A percentile compares a stretch with the other conserved stretches of the same genome.
Evolutionary conservation across 139 green algal genomes (phyloP).

Genomic region (Asterochloris sp.): DNA sequence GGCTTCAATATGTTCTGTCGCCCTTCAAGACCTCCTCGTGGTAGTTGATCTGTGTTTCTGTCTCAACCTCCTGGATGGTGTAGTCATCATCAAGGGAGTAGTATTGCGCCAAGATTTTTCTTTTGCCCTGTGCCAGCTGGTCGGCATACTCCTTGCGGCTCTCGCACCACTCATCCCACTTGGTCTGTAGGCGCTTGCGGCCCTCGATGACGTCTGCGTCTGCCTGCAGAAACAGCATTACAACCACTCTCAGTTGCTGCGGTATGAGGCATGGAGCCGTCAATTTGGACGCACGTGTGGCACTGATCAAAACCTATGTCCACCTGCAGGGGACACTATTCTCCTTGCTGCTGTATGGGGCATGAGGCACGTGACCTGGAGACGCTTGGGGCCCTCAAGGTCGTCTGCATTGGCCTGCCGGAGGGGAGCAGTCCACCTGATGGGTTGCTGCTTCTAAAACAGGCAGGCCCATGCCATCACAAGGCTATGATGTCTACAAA

Average conservation of each 20-base stretch:
- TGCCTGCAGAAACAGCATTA: background rate
- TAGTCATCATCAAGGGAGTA: slow-evolving; percentile 4
- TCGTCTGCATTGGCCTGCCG: too few species aligned
- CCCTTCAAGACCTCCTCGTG: slow-evolving; percentile 11
- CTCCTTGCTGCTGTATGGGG: too few species aligned
- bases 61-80: slow-evolving; percentile 15
- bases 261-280: too few species aligned
- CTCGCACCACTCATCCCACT: slow-evolving; percentile 19
- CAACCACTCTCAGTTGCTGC: background rate
- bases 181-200: slow-evolving; percentile 13
- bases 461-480: too few species aligned
- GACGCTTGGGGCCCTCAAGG: too few species aligned
- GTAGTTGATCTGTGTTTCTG: slow-evolving; percentile 14
- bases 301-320: too few species aligned
- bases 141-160: slow-evolving; percentile 14
- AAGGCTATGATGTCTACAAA: too few species aligned
- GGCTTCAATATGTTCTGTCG: background rate
- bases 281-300: too few species aligned
- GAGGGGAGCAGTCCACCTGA: too few species aligned
- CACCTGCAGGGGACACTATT: too few species aligned
- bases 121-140: slow-evolving; percentile 5
- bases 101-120: slow-evolving; percentile 5
- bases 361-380: too few species aligned
- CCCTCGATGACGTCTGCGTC: slow-evolving; percentile 15
- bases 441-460: too few species aligned